Evolutionary conservation across 768 basidiomycete species (phyloP), one percentile per base, ranked within the genome.

Genomic region (Pleurotus sapidus): DNA sequence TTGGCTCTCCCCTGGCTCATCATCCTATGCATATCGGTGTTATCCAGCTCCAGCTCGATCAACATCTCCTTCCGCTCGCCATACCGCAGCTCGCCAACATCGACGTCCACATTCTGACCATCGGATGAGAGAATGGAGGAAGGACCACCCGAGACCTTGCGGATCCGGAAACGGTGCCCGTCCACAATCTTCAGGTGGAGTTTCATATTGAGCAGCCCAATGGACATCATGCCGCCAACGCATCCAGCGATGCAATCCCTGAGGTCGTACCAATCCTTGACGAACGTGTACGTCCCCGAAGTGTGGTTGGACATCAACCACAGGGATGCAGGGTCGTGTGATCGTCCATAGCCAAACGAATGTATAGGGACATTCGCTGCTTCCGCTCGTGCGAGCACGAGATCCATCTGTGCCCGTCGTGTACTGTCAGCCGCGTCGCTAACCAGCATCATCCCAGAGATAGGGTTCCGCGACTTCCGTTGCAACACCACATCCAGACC

Each of bases 281-380:
- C 94, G 65, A 97, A 99, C 3, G 95, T 98, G 74, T 98, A 98
- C 25, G 95, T 97, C 23, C 97, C 97, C 61, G 86, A 86, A 2
- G 97, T 98, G 70, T 98, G 95, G 70, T 98, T 98, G 8, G 95
- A 98, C 82, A 99, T 95, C 46, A 98, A 86, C 97, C 97, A 98
- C 34, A 99, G 83, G 5, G 95, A 96, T 12, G 93, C 93, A 15
- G 97, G 97, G 70, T 98, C 97, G 68, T 98, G 97, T 14, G 93
- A 91, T 58, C 93, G 91, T 24, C 95, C 96, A 66, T 96, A 99
- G 51, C 97, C 97, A 62, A 99, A 89, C 3, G 95, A 91, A 70
- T 99, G 96, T 56, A 99, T 97, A 3, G 97, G 95, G 23, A 97
- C 86, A 68, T 94, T 94, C 27, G 93, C 97, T 11, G 97, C 96